Conservation (phyloP, 2,329 filamentous ascomycete species). For the Alternaria infectoria region DNA sequence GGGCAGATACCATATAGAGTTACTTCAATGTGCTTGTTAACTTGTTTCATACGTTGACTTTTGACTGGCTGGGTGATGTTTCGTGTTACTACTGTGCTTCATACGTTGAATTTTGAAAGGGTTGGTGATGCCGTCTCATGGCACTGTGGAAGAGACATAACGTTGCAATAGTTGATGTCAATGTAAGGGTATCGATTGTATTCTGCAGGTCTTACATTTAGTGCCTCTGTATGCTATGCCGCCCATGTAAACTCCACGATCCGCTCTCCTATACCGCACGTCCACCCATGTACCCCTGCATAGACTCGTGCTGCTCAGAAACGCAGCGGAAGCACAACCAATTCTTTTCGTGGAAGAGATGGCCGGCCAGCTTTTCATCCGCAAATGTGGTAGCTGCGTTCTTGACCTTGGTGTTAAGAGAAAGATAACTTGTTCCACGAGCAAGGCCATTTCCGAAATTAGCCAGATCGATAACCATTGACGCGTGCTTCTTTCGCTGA, state of each 20-base stretch:
- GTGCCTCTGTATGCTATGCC: background rate
- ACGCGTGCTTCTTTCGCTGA: background rate
- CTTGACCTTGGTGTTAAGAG: background rate
- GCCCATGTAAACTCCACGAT: background rate
- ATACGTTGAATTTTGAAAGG: background rate
- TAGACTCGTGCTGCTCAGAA: background rate
- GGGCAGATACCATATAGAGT: constrained; percentile 12
- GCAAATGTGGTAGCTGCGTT: background rate
- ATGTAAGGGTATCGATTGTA: background rate
- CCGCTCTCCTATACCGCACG: background rate
- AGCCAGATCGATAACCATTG: background rate
- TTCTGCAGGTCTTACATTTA: background rate
- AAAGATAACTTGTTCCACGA: background rate
- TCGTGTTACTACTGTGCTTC: background rate
- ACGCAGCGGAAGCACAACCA: background rate
- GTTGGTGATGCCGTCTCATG: background rate
- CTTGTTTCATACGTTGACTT: background rate
- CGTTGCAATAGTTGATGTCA: background rate
- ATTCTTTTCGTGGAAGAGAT: background rate
- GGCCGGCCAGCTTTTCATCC: background rate
- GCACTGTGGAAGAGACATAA: background rate
- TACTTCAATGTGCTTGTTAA: background rate
- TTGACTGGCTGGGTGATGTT: background rate
- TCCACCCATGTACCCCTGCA: background rate
- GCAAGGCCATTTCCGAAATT: background rate